phyloP scores from a whole-genome alignment of 1,139 yeast genomes.

The Pichia terricola region DNA sequence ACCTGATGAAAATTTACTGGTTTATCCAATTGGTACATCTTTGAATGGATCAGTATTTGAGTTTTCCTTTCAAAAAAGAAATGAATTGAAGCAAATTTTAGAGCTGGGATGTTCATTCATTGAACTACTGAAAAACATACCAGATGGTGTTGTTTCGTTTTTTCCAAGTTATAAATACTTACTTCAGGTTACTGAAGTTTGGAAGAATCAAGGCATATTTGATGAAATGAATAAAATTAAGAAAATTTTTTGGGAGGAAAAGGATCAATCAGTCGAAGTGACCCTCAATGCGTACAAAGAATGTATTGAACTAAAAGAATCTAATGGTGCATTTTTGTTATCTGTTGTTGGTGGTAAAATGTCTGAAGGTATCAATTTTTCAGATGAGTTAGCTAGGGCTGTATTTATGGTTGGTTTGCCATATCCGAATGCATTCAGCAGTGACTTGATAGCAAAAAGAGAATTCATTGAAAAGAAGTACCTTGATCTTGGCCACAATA shows the following conservation, averaged over 20 bases:
- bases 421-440: constrained; percentile 76
- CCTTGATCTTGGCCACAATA: constrained; percentile 32
- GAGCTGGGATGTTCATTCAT: constrained; percentile 45
- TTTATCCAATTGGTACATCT: constrained; percentile 36
- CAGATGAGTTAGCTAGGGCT: constrained; percentile 78
- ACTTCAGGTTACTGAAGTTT: constrained; percentile 35
- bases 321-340: constrained; percentile 57
- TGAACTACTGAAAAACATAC: constrained; percentile 39
- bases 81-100: constrained; percentile 35
- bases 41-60: background rate
- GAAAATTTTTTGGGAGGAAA: constrained; percentile 48
- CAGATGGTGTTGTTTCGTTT: constrained; percentile 72
- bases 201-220: constrained; percentile 36
- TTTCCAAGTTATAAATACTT: constrained; percentile 80
- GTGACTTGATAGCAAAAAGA: constrained; percentile 70
- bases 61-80: constrained; percentile 62
- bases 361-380: constrained; percentile 91
- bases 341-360: constrained; percentile 92
- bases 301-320: constrained; percentile 19
- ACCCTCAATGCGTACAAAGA: constrained; percentile 44
- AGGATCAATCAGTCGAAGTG: constrained; percentile 34
- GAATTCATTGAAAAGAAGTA: constrained; percentile 47
- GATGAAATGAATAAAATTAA: constrained; percentile 31
- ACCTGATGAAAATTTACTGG: constrained; percentile 58
- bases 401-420: constrained; percentile 88